Percentiles rank a stretch among this genome's conserved stretches.
These are phyloP conservation scores for Yamadazyma epiphylla DNA, from an alignment of 1,139 yeast species.

Conservation along the genomic window DNA sequence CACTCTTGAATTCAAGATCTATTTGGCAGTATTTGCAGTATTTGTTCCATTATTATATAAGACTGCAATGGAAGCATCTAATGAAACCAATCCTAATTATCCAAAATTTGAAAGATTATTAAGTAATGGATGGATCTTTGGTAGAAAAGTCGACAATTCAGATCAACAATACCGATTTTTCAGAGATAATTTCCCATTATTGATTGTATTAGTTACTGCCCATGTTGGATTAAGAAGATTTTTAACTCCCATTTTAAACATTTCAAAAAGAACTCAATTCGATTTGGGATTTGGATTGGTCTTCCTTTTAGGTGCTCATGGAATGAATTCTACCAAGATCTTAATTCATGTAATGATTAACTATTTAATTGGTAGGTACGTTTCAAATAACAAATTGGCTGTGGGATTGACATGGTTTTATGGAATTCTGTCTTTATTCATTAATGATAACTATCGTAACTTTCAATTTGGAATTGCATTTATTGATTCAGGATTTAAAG, in stretches of 20 bases:
- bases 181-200: constrained; percentile 68
- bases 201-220: constrained; percentile 48
- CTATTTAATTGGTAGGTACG: constrained; percentile 49
- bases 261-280: constrained; percentile 44
- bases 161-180: constrained; percentile 88
- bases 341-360: constrained; percentile 52
- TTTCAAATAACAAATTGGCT: constrained; percentile 27
- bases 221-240: constrained; percentile 53
- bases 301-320: constrained; percentile 77
- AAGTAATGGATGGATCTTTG: constrained; percentile 72
- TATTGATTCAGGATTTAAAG: constrained; percentile 59
- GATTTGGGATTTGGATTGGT: constrained; percentile 71
- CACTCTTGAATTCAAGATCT: constrained; percentile 69
- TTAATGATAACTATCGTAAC: constrained; percentile 66
- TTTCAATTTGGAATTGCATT: constrained; percentile 49
- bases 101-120: constrained; percentile 57
- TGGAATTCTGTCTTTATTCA: constrained; percentile 69
- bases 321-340: constrained; percentile 64
- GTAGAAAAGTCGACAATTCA: constrained; percentile 82
- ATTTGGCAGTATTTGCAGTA: constrained; percentile 56
- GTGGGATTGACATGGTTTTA: constrained; percentile 62
- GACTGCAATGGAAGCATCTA: constrained; percentile 79
- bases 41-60: constrained; percentile 80
- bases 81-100: constrained; percentile 75
- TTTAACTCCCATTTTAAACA: constrained; percentile 16